phyloP scores from a whole-genome alignment of 768 basidiomycete genomes.

The Lentinula raphanica region DNA sequence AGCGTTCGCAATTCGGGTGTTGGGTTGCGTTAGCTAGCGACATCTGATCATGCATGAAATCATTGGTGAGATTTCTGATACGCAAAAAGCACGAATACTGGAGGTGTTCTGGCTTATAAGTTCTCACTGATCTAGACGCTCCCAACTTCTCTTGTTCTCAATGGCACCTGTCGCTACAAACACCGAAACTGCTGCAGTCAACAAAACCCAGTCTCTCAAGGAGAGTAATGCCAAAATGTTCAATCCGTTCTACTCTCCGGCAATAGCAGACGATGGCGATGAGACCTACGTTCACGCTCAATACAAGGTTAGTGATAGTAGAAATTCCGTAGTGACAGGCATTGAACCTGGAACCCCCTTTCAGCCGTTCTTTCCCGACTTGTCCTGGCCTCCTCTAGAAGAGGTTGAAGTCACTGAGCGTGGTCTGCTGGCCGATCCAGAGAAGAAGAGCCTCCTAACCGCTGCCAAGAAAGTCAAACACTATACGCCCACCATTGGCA shows the following conservation, averaged over 20 bases:
- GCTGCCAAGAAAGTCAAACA: conserved; percentile 65
- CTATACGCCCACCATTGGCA: conserved; percentile 69
- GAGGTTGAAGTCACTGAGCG: conserved; percentile 61
- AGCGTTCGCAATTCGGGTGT: neutral
- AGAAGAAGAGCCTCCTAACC: conserved; percentile 58
- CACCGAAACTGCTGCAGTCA: conserved; percentile 22
- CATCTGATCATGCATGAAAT: neutral
- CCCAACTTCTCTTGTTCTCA: neutral
- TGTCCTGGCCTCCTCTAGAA: conserved; percentile 60
- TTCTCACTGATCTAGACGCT: neutral
- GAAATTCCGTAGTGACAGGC: neutral
- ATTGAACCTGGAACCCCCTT: neutral
- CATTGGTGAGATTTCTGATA: neutral
- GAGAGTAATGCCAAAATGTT: conserved; percentile 26
- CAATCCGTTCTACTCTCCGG: conserved; percentile 70
- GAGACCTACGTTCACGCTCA: conserved; percentile 47
- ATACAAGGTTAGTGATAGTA: conserved; percentile 43
- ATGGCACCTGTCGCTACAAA: conserved; percentile 50
- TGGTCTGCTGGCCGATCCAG: conserved; percentile 61
- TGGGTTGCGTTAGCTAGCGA: conserved; percentile 2
- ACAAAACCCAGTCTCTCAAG: conserved; percentile 17
- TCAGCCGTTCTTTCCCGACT: conserved; percentile 59
- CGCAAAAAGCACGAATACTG: conserved; percentile 2
- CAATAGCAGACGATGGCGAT: conserved; percentile 45
- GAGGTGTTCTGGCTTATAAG: neutral